Percentiles rank a stretch among this genome's conserved stretches.
Conservation (phyloP, 345 rosid species). For the Aquilaria sinensis region DNA sequence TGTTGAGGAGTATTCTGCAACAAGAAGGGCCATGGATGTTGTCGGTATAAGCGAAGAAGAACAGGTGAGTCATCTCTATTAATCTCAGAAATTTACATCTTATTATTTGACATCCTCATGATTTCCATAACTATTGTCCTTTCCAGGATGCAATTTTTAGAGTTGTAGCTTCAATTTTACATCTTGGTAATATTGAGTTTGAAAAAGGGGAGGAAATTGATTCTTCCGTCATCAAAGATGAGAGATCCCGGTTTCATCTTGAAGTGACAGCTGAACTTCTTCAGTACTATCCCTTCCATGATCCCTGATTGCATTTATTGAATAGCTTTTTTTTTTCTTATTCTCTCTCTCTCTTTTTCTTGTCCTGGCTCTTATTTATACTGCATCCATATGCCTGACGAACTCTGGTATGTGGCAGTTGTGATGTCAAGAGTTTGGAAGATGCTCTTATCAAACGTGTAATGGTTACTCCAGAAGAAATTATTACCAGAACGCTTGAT, state of each 20-base stretch:
- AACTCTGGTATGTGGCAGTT: constrained; percentile 37
- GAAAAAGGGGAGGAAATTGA: constrained; percentile 84
- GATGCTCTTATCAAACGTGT: constrained; percentile 96
- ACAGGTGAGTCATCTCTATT: constrained; percentile 52
- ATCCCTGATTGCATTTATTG: constrained; percentile 3
- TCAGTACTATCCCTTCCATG: constrained; percentile 36
- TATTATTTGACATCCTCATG: constrained; percentile 10
- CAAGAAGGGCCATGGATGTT: constrained; percentile 97
- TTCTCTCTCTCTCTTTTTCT: neutral
- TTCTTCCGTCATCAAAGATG: constrained; percentile 92
- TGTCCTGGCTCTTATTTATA: neutral
- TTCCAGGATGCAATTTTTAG: constrained; percentile 90
- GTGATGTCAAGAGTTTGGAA: constrained; percentile 87
- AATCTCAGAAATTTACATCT: constrained; percentile 13
- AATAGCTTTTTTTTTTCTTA: constrained; percentile 3
- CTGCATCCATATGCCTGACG: constrained; percentile 14
- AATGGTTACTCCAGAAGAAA: constrained; percentile 99
- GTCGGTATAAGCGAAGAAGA: constrained; percentile 98
- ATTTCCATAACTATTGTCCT: constrained; percentile 13
- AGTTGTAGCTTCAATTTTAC: constrained; percentile 95
- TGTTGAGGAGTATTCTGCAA: constrained; percentile 85
- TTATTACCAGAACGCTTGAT: constrained; percentile 95
- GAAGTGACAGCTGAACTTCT: constrained; percentile 83
- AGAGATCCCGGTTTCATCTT: constrained; percentile 84
- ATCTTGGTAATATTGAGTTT: constrained; percentile 92